Percentiles rank a stretch among this genome's conserved stretches.
These are phyloP conservation scores for Naganishia friedmannii DNA, from an alignment of 768 basidiomycete genomes.

Conservation along the genomic window DNA sequence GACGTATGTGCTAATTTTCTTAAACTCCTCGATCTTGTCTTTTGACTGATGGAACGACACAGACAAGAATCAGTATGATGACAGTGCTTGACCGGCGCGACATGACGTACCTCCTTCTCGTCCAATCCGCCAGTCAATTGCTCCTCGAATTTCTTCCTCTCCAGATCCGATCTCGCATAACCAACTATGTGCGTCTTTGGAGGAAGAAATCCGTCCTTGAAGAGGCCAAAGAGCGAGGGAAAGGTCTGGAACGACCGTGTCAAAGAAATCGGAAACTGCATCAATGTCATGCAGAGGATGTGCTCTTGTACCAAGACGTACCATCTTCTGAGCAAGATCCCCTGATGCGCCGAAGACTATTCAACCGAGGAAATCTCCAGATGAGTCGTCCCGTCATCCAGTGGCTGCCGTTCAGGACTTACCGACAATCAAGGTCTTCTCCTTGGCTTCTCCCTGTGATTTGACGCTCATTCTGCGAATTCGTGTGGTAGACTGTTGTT, in stretches of 20 bases:
- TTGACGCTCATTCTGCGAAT: constrained; percentile 10
- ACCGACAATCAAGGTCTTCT: constrained; percentile 30
- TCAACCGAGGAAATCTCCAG: no score
- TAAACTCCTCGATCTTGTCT: constrained; percentile 31
- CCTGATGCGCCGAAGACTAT: constrained; percentile 38
- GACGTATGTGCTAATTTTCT: constrained; percentile 30
- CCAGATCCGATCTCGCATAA: constrained; percentile 33
- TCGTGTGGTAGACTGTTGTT: not conserved
- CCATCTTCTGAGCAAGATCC: constrained; percentile 37
- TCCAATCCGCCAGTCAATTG: constrained; percentile 32
- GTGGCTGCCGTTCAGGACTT: not conserved
- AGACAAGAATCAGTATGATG: not conserved
- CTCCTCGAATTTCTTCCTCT: constrained; percentile 30
- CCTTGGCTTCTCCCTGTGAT: constrained; percentile 27
- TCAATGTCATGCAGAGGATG: not conserved
- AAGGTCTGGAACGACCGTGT: constrained; percentile 22
- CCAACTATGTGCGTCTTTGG: constrained; percentile 33
- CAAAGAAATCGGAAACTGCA: not conserved
- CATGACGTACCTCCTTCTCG: constrained; percentile 17
- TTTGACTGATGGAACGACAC: constrained; percentile 4
- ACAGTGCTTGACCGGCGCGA: not conserved
- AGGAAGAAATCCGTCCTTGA: constrained; percentile 26
- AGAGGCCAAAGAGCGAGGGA: constrained; percentile 29
- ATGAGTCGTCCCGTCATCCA: not conserved
- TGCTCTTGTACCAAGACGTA: constrained; percentile 7